These are phyloP conservation scores for Cnidoscolus chayamansa DNA, from an alignment of 441 rosid genomes.

Conservation along the genomic window DNA sequence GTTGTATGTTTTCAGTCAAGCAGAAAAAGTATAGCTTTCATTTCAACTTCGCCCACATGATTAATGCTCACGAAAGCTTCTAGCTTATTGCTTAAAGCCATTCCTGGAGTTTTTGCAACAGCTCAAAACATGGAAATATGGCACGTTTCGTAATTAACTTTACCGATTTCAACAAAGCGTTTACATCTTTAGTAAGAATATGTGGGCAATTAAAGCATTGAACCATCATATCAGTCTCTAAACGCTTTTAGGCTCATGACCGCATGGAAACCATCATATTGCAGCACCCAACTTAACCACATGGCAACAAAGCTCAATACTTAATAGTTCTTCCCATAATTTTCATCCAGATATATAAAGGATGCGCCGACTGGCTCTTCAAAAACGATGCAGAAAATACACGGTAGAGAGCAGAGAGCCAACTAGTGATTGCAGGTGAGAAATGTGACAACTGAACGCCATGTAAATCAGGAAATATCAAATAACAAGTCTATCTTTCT, in stretches of 20 bases:
- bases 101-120: not conserved
- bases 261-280: constrained; percentile 3
- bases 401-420: not conserved
- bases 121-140: not conserved
- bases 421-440: not conserved
- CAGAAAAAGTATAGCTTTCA: not conserved
- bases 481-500: constrained; percentile 37
- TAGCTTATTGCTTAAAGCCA: not conserved
- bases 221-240: not conserved
- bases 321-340: not conserved
- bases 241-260: not conserved
- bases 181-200: not conserved
- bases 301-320: not conserved
- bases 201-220: not conserved
- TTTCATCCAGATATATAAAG: not conserved
- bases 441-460: not conserved
- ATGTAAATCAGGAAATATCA: constrained; percentile 19
- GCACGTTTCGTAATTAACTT: not conserved
- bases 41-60: not conserved
- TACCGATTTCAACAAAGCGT: not conserved
- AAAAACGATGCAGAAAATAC: not conserved
- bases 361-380: constrained; percentile 1
- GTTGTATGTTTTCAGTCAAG: not conserved
- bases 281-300: constrained; percentile 4
- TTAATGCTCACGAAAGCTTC: not conserved